phyloP scores from a whole-genome alignment of 768 basidiomycete genomes.

The Leucosporidium creatinivorum region DNA sequence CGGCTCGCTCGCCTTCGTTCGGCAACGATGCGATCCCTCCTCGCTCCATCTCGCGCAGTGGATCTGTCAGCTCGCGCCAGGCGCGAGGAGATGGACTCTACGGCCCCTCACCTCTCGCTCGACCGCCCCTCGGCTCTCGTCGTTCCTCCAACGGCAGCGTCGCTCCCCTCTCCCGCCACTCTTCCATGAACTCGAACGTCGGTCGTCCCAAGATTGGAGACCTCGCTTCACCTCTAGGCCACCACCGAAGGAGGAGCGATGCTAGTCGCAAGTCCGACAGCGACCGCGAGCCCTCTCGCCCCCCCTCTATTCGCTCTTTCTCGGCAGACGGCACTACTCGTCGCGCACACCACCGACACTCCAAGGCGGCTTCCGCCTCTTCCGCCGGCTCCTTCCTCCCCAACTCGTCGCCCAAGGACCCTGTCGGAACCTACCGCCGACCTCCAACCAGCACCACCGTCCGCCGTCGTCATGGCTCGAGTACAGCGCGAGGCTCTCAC shows the following conservation, averaged over 20 bases:
- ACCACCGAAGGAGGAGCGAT: constrained; percentile 48
- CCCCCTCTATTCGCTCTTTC: constrained; percentile 24
- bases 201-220: constrained; percentile 10
- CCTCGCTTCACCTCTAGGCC: constrained; percentile 26
- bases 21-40: no score
- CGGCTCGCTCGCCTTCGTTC: no score
- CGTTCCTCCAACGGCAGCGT: constrained; percentile 32
- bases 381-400: constrained; percentile 16
- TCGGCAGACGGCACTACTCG: not conserved
- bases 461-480: constrained; percentile 9
- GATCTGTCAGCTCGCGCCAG: no score
- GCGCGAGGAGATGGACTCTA: constrained; percentile 45
- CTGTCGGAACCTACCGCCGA: constrained; percentile 18
- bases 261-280: constrained; percentile 66
- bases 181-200: constrained; percentile 27
- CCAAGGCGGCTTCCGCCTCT: constrained; percentile 19
- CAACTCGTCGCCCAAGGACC: constrained; percentile 3
- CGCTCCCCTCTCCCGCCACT: constrained; percentile 18
- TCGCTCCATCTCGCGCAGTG: no score
- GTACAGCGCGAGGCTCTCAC: constrained; percentile 3
- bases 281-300: constrained; percentile 23
- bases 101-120: constrained; percentile 35
- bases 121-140: constrained; percentile 23
- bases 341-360: constrained; percentile 8
- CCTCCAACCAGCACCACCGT: constrained; percentile 34